Conservation (phyloP, 768 basidiomycete species). For the Mycena haematopus region DNA sequence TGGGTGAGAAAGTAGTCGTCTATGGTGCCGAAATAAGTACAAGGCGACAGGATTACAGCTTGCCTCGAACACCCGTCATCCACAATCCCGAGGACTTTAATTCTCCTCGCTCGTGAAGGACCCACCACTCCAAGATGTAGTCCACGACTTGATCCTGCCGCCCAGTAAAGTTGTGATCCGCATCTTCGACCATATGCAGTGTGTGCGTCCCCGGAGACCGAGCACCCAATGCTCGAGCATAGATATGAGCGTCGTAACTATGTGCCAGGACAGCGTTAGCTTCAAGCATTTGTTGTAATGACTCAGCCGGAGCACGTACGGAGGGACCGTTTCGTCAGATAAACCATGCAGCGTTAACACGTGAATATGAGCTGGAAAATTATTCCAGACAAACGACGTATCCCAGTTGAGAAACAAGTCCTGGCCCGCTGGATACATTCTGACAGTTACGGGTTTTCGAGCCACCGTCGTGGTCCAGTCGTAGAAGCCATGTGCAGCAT, state of each 20-base stretch:
- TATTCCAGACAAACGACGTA: constrained; percentile 68
- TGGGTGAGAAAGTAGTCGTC: background rate
- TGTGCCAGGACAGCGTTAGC: constrained; percentile 10
- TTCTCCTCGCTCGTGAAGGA: constrained; percentile 48
- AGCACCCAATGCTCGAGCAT: constrained; percentile 62
- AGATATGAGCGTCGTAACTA: constrained; percentile 78
- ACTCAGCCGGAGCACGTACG: constrained; percentile 51
- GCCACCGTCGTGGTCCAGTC: constrained; percentile 73
- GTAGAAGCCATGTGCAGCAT: constrained; percentile 64
- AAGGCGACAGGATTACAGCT: constrained; percentile 42
- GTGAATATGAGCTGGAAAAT: constrained; percentile 66
- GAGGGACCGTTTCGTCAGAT: constrained; percentile 68
- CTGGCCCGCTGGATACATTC: constrained; percentile 64
- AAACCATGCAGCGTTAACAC: constrained; percentile 85
- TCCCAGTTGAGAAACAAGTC: constrained; percentile 70
- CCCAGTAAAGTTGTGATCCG: constrained; percentile 81
- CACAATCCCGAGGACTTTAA: constrained; percentile 67
- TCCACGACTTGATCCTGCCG: constrained; percentile 72
- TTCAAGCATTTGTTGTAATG: constrained; percentile 2
- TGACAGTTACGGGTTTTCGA: constrained; percentile 57
- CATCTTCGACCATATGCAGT: constrained; percentile 71
- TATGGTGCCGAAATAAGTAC: constrained; percentile 21
- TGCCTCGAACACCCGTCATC: constrained; percentile 60
- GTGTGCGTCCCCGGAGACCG: constrained; percentile 73
- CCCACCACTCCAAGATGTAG: constrained; percentile 74